Conservation (phyloP, 495 filamentous ascomycete genomes). For the Aspergillus conjunctus region DNA sequence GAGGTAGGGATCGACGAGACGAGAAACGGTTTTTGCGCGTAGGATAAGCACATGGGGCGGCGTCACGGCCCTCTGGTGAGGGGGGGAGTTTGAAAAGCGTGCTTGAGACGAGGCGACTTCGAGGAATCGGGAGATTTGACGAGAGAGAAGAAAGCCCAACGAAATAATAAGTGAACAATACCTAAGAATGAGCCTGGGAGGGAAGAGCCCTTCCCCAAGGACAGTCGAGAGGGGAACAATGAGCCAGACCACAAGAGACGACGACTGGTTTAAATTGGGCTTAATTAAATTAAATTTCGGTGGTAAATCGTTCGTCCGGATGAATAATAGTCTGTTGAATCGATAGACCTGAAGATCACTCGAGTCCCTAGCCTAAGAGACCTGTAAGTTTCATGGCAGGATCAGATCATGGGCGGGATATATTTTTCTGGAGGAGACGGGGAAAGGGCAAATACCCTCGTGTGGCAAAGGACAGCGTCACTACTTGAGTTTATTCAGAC, state of each 20-base stretch:
- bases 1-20: slow-evolving; percentile 8
- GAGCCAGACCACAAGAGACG: not conserved
- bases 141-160: not conserved
- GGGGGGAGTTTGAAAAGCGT: not conserved
- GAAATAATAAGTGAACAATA: not conserved
- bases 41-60: slow-evolving; percentile 13
- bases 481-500: slow-evolving; percentile 5
- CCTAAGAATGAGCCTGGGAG: not conserved
- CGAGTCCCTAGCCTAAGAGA: not conserved
- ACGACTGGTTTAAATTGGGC: not conserved
- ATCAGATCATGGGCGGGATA: not conserved
- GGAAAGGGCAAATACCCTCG: not conserved
- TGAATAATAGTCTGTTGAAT: not conserved
- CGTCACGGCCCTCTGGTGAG: slow-evolving; percentile 10
- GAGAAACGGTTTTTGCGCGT: slow-evolving; percentile 7
- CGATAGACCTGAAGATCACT: not conserved
- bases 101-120: slow-evolving; percentile 3
- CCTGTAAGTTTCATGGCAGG: not conserved
- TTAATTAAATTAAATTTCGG: not conserved
- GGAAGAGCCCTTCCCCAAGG: not conserved
- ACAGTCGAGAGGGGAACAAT: not conserved
- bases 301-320: slow-evolving; percentile 1
- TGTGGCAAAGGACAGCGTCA: slow-evolving; percentile 6
- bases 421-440: not conserved
- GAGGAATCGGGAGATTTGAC: slow-evolving; percentile 1